phyloP scores from a whole-genome alignment of 768 basidiomycete species.

The Russula olivacea region DNA sequence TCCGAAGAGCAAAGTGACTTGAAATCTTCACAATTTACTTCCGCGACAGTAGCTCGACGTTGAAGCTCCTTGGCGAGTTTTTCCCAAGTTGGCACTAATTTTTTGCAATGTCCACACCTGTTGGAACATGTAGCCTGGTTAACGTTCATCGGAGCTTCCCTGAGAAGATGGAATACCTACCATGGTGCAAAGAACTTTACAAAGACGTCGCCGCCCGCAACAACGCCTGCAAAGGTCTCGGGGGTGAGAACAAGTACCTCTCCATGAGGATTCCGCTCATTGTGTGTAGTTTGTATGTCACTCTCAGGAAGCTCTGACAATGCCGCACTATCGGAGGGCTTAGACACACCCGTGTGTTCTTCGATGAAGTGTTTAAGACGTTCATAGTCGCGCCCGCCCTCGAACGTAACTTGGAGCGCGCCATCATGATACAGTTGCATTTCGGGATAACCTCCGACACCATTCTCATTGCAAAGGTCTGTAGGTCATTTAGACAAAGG shows the following conservation, averaged over 20 bases:
- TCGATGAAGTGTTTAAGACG: constrained; percentile 52
- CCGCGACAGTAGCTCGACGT: constrained; percentile 66
- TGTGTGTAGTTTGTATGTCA: constrained; percentile 32
- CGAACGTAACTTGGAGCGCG: constrained; percentile 50
- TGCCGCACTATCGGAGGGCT: constrained; percentile 27
- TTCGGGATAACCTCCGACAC: constrained; percentile 66
- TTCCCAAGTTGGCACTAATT: constrained; percentile 77
- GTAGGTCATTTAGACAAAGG: constrained; percentile 3
- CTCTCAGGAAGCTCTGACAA: constrained; percentile 26
- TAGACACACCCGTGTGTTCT: constrained; percentile 35
- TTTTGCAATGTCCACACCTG: constrained; percentile 95
- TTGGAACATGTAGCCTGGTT: not conserved
- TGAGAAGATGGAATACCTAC: constrained; percentile 32
- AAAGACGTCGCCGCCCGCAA: constrained; percentile 48
- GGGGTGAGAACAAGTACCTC: constrained; percentile 38
- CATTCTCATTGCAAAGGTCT: constrained; percentile 79
- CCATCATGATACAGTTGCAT: constrained; percentile 71
- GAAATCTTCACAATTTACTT: constrained; percentile 85
- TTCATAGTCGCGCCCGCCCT: constrained; percentile 47
- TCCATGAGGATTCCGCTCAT: constrained; percentile 36
- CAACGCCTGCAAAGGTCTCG: constrained; percentile 43
- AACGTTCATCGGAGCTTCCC: not conserved
- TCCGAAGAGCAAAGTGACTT: constrained; percentile 58
- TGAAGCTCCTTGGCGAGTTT: constrained; percentile 68
- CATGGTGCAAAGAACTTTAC: constrained; percentile 91